These are phyloP conservation scores for Linum lewisii DNA, from an alignment of 345 rosid species.

Conservation along the genomic window DNA sequence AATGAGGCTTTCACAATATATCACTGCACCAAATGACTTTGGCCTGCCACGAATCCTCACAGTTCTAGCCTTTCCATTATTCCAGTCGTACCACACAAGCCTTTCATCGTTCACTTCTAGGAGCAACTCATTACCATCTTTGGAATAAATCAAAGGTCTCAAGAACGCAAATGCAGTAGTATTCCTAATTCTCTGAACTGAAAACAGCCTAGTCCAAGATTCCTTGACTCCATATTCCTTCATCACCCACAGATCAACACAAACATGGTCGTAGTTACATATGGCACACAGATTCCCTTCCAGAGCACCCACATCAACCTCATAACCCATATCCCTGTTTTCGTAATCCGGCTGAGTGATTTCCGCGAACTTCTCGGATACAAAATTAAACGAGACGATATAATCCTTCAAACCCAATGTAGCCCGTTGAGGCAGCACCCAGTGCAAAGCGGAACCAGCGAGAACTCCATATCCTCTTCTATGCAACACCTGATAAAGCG, in stretches of 20 bases:
- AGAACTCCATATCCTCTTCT: conserved; percentile 28
- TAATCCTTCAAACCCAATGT: conserved; percentile 8
- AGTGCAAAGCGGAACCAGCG: conserved; percentile 31
- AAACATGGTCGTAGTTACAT: conserved; percentile 2
- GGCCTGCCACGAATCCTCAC: conserved; percentile 5
- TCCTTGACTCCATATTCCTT: conserved; percentile 8
- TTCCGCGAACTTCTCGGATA: conserved; percentile 8
- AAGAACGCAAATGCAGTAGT: background rate
- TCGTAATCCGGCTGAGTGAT: conserved; percentile 19
- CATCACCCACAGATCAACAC: conserved; percentile 14
- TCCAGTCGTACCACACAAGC: conserved; percentile 7
- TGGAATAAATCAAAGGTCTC: conserved; percentile 5
- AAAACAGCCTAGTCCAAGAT: conserved; percentile 5
- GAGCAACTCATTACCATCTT: conserved; percentile 2
- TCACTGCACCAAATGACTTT: conserved; percentile 2
- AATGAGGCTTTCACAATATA: conserved; percentile 5
- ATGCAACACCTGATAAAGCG: conserved; percentile 18
- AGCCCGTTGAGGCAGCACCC: conserved; percentile 25
- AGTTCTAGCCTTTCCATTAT: background rate
- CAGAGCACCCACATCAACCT: conserved; percentile 24
- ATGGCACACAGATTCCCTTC: conserved; percentile 21
- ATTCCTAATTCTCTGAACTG: conserved; percentile 1
- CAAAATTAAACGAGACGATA: conserved; percentile 25
- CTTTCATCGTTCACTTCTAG: conserved; percentile 8
- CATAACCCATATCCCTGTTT: background rate